Percentiles rank a stretch among this genome's conserved stretches.
Evolutionary conservation across 1,284 basidiomycete species (phyloP).

Genomic region (Trametes pubescens): DNA sequence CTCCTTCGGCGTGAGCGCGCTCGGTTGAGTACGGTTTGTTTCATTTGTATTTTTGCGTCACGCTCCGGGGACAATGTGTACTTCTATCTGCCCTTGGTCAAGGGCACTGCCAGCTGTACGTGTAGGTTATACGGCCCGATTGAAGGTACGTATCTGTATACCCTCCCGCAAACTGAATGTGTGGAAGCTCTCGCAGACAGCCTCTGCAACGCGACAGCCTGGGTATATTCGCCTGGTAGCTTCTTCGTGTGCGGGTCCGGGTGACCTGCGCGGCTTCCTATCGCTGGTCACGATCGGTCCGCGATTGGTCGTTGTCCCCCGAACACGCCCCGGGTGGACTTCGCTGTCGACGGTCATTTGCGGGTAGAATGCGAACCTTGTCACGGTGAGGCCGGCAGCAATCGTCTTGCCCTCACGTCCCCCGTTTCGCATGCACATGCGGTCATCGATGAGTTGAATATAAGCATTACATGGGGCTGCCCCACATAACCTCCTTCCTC

Average conservation of each 20-base stretch:
- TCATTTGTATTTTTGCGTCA: slow-evolving; percentile 25
- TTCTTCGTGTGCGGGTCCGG: slow-evolving; percentile 2
- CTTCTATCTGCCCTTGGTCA: slow-evolving; percentile 5
- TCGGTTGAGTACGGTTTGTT: slow-evolving; percentile 10
- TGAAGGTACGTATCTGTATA: neutral
- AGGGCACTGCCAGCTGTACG: neutral
- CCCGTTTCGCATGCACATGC: neutral
- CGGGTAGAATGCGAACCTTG: slow-evolving; percentile 27
- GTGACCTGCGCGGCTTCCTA: neutral
- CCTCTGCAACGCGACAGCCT: neutral
- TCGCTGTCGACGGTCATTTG: slow-evolving; percentile 9
- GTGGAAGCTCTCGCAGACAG: neutral
- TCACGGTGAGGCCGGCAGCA: neutral
- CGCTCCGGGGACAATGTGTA: slow-evolving; percentile 21
- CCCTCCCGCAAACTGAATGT: slow-evolving; percentile 1
- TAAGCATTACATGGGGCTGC: neutral
- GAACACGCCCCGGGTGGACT: neutral
- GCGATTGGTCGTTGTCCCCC: slow-evolving; percentile 8
- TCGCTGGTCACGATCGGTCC: neutral
- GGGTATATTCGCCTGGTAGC: neutral
- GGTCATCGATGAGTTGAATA: neutral
- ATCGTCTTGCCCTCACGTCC: neutral
- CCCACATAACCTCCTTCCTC: neutral
- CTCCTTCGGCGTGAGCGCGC: slow-evolving; percentile 7
- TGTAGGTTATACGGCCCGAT: neutral